phyloP scores from a whole-genome alignment of 2,329 filamentous ascomycete species.

The Colletotrichum endophyticum region DNA sequence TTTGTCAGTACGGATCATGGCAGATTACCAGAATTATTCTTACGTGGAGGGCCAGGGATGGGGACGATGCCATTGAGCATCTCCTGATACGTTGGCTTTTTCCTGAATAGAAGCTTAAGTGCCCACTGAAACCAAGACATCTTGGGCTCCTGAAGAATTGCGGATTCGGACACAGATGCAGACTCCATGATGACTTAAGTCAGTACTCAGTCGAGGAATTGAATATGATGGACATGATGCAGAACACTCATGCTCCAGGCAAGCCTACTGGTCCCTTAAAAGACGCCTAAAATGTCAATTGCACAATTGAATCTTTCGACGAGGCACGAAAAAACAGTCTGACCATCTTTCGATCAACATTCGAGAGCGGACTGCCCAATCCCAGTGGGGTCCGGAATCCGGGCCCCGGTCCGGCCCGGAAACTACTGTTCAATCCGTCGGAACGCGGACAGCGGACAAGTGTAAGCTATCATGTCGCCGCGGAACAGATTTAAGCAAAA shows the following conservation, averaged over 20 bases:
- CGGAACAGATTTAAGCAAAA: accelerated
- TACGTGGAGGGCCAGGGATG: neutral
- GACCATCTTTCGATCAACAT: neutral
- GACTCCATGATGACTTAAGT: neutral
- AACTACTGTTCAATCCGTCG: neutral
- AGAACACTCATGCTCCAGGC: neutral
- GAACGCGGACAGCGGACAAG: neutral
- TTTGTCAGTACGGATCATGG: neutral
- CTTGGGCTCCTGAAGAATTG: neutral
- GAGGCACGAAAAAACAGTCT: neutral
- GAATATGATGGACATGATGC: neutral
- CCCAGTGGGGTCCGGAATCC: neutral
- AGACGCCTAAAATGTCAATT: neutral
- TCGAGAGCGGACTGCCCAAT: neutral
- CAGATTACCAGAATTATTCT: neutral
- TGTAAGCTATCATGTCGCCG: neutral
- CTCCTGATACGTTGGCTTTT: neutral
- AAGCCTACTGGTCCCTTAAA: neutral
- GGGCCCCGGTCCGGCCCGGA: neutral
- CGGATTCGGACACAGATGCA: neutral
- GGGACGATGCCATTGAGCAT: neutral
- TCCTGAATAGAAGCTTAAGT: neutral
- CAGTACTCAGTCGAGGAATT: neutral
- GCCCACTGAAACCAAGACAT: neutral
- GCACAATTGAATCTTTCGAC: neutral